Evolutionary conservation across 768 basidiomycete species (phyloP), one percentile per base, ranked within the genome.

Genomic region (Sistotremastrum suecicum): DNA sequence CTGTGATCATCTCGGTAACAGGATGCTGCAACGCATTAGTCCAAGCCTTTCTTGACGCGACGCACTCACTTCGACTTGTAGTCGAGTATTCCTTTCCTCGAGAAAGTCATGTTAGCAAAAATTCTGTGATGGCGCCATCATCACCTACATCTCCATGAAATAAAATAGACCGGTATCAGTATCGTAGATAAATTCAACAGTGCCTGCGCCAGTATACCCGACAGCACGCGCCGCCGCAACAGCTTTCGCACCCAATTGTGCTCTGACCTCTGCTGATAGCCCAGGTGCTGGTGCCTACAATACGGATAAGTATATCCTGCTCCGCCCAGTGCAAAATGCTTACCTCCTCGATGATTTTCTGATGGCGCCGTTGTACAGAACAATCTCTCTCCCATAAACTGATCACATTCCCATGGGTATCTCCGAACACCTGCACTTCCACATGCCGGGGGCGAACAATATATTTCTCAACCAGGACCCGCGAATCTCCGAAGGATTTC

Each of bases 151-250:
- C 63, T 95, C 91, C 90, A 92, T 92, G 58, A 95, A 95, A 56
- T 80, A 95, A 60, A 94, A 94, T 48, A 76, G 70, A 46, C 75
- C 63, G 5, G 83, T 85, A 58, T 91, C 83, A 50, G 88, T 91
- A 59, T 97, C 91, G 52, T 94, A 89, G 51, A 97, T 94, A 55
- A 97, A 95, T 59, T 97, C 91, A n/a, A 92, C 86, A 0, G 88
- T 91, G 3, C 88, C 88, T 7, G 89, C 89, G 33, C 89, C 89
- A 33, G 87, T 80, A 56, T 97, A 97, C 48, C 80, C 72, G 41
- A 97, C 91, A 3, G 92, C 91, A 57, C 73, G 78, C 4, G 91
- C 90, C n/a, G 92, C 91, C 41, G 85, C 87, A 28, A 92, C 74
- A 3, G 92, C 91, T 62, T 91, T 94, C 34, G 72, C 73, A 42